Percentiles rank a stretch among this genome's conserved stretches.
Conservation (phyloP, 768 basidiomycete species). For the Lactifluus volemus region DNA sequence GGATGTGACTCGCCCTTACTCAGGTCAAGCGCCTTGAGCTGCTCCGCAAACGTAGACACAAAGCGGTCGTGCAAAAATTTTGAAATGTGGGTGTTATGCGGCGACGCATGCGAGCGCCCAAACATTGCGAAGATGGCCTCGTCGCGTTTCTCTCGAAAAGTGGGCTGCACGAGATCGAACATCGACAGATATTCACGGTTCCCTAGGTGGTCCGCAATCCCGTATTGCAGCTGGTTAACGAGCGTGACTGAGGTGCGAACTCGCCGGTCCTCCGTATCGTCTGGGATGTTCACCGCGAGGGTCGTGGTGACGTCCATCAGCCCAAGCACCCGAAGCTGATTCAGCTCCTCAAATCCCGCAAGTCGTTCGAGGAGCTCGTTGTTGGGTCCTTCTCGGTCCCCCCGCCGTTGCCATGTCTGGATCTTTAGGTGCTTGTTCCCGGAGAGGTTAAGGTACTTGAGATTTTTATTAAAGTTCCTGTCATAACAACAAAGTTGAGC, state of each 20-base stretch:
- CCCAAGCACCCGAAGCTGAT: slow-evolving; percentile 81
- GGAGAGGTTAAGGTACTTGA: slow-evolving; percentile 92
- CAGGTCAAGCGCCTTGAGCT: slow-evolving; percentile 42
- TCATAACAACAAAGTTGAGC: background rate
- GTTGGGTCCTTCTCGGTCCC: slow-evolving; percentile 27
- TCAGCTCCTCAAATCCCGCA: slow-evolving; percentile 83
- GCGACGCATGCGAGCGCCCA: slow-evolving; percentile 57
- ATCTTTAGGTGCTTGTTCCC: slow-evolving; percentile 97
- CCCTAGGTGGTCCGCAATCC: slow-evolving; percentile 90
- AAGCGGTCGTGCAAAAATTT: slow-evolving; percentile 84
- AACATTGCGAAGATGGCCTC: slow-evolving; percentile 97
- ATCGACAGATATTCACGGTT: slow-evolving; percentile 71
- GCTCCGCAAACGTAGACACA: slow-evolving; percentile 46
- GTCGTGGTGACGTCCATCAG: slow-evolving; percentile 90
- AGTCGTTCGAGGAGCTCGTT: slow-evolving; percentile 29
- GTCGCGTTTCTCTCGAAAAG: slow-evolving; percentile 65
- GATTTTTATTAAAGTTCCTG: slow-evolving; percentile 94
- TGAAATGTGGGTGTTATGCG: slow-evolving; percentile 58
- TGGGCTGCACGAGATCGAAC: slow-evolving; percentile 86
- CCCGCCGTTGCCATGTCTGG: slow-evolving; percentile 54
- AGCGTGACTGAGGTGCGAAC: slow-evolving; percentile 86
- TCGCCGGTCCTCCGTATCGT: slow-evolving; percentile 81
- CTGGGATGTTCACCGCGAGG: slow-evolving; percentile 52
- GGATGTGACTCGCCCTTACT: slow-evolving; percentile 43
- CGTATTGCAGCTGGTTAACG: slow-evolving; percentile 89